Base-by-base conservation (phyloP, 805 yeast species). In the Candida ascalaphidarum region DNA sequence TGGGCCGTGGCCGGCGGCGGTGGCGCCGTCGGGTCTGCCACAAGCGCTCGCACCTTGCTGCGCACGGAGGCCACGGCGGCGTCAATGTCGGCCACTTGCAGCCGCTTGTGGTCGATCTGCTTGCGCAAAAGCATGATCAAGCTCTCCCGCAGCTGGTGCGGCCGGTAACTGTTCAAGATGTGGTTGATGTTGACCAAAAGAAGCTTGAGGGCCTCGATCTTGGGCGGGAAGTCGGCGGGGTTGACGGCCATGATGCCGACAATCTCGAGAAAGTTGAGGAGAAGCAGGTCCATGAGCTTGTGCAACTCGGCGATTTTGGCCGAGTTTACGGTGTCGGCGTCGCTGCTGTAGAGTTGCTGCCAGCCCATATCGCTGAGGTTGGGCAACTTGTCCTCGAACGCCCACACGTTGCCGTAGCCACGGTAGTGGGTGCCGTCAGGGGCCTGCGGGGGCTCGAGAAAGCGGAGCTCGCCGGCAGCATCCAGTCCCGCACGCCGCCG, bases 101-200 rank as follows among this genome's bases (percentile, higher is more conserved):
- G 46, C 28, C 64, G 62, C 42, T 80, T 81, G 23, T 67, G 62
- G 27, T 72, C 81, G 19, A 89, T 71, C 45, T 81, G 86, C 29
- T 74, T 78, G 42, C 71, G 75, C 48, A 84, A 56, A 30, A 81
- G 61, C 64, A 84, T 65, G 23, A 86, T 83, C 38, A 92, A 62
- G 27, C 88, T 78, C 45, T 92, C 98, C 29, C 96, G 66, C 3
- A 95, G 81, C 49, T 92, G 98, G 53, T 92, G 97, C 3, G 96
- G 92, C 35, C 98, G 65, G 54, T 92, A 92, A 29, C 88, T 86
- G 50, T 92, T 92, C 33, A 92, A 58, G 21, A 92, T 59, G 51
- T 92, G 97, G 50, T 92, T 96, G 38, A 92, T 77, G 47, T 92
- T 92, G 47, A 89, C 80, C 29, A 92, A 59, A 8, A 89, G 75